These are phyloP conservation scores for Pichia exigua DNA, from an alignment of 805 yeast species.

Conservation along the genomic window DNA sequence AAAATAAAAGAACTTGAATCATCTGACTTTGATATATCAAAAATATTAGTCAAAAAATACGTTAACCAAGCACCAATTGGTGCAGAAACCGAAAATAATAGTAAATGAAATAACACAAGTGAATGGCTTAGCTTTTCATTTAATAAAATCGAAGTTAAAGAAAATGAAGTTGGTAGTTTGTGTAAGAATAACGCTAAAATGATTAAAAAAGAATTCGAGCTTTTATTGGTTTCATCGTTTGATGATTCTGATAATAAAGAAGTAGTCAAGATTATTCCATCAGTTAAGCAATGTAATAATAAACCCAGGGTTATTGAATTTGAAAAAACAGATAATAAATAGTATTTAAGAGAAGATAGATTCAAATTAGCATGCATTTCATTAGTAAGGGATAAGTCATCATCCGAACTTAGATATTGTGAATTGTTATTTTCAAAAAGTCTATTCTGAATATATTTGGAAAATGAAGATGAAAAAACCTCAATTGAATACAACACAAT, in stretches of 20 bases:
- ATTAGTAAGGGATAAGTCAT: neutral
- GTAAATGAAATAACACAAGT: slow-evolving; percentile 38
- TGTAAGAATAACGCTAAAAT: slow-evolving; percentile 58
- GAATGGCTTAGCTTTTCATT: slow-evolving; percentile 26
- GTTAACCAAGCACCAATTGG: slow-evolving; percentile 54
- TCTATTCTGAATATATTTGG: neutral
- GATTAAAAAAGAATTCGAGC: slow-evolving; percentile 30
- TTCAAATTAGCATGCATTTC: neutral
- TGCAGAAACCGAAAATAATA: slow-evolving; percentile 49
- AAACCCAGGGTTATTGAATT: slow-evolving; percentile 54
- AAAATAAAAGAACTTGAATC: slow-evolving; percentile 41
- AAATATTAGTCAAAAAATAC: slow-evolving; percentile 22
- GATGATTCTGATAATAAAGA: slow-evolving; percentile 20
- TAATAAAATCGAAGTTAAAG: slow-evolving; percentile 49
- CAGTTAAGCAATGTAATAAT: slow-evolving; percentile 59
- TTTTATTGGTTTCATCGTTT: slow-evolving; percentile 21
- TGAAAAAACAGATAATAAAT: slow-evolving; percentile 25
- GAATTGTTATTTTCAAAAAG: neutral
- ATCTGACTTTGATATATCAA: slow-evolving; percentile 22
- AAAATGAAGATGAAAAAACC: neutral
- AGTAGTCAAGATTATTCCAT: slow-evolving; percentile 68
- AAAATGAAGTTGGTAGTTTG: slow-evolving; percentile 70
- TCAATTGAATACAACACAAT: slow-evolving; percentile 7
- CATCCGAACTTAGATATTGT: neutral
- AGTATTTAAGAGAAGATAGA: neutral